Conservation (phyloP, 768 basidiomycete species). For the Paxillus involutus region DNA sequence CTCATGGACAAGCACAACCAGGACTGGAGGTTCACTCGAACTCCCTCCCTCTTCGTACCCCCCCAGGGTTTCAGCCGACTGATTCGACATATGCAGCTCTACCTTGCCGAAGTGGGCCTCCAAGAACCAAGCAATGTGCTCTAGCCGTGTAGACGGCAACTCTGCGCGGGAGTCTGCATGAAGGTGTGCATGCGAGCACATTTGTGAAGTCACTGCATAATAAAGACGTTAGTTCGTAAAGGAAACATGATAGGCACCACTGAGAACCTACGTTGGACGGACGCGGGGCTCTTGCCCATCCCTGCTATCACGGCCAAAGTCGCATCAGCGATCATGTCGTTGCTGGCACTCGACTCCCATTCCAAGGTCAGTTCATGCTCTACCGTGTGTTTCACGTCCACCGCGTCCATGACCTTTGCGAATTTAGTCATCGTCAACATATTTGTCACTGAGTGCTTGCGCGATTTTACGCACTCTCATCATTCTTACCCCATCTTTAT, state of each 20-base stretch:
- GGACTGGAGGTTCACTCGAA: constrained; percentile 49
- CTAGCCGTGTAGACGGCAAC: constrained; percentile 42
- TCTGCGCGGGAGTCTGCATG: constrained; percentile 52
- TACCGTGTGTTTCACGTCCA: constrained; percentile 75
- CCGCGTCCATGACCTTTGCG: constrained; percentile 84
- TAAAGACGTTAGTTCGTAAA: background rate
- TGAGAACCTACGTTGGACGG: constrained; percentile 75
- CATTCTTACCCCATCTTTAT: constrained; percentile 58
- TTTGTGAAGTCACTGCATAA: constrained; percentile 55
- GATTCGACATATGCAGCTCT: constrained; percentile 69
- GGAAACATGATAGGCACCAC: background rate
- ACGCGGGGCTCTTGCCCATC: constrained; percentile 91
- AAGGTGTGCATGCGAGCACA: constrained; percentile 57
- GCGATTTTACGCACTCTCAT: constrained; percentile 55
- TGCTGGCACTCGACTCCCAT: constrained; percentile 90
- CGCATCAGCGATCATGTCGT: constrained; percentile 98
- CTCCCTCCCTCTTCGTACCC: constrained; percentile 45
- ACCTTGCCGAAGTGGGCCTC: constrained; percentile 95
- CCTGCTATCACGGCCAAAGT: constrained; percentile 84
- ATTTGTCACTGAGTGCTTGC: background rate
- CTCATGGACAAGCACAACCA: constrained; percentile 78
- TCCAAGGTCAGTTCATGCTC: constrained; percentile 82
- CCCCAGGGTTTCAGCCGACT: constrained; percentile 33
- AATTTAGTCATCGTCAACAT: background rate
- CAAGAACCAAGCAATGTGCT: constrained; percentile 74